Base-by-base conservation (phyloP, 176 grass and related monocot species). In the Juncus inflexus region DNA sequence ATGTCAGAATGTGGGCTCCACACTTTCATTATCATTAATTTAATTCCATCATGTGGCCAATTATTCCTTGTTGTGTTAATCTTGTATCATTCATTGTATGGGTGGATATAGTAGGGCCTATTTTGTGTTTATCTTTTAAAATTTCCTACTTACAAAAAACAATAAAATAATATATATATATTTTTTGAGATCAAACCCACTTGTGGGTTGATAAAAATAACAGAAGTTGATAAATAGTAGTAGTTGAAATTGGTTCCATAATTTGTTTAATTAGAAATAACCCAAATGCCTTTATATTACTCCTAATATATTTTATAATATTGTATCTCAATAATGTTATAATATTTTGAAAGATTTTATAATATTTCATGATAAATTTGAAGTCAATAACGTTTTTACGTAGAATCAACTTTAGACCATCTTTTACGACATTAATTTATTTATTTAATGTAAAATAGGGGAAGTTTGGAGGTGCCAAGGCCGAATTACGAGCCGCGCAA, bases 391-490 rank as follows among this genome's bases (percentile, higher is more conserved):
- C 51, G 51, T 55, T 55, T 55, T 55, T 10, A 13, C 13, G 1
- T 55, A 55, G 10, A 55, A 55, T 12, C 12, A 10, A 13, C 51
- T 52, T 8, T 52, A 2, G 12, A 7, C 14, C 1, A 19, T 59
- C 15, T 59, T 59, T 35, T 8, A 59, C 35, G 15, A 60, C 56
- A 36, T 28, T 64, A 41, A 14, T 42, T 58, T 35, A 63, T 64
- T 39, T 12, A 65, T 13, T n/a, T 14, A 60, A 53, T 7, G 62
- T 78, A 9, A 52, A 51, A 64, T 69, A 97, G 92, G 47, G 87
- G 74, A 62, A 86, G 84, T 60, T 69, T 89, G 65, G 85, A 89
- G 57, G 76, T 89, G 4, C 78, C 82, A 3, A 78, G 82, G 57
- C 42, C 60, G 50, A 76, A 73, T 58, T 75, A 90, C 65, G 83